A percentile compares a stretch with the other conserved stretches of the same genome.
Conservation (phyloP, 495 filamentous ascomycete genomes). For the Talaromyces liani region DNA sequence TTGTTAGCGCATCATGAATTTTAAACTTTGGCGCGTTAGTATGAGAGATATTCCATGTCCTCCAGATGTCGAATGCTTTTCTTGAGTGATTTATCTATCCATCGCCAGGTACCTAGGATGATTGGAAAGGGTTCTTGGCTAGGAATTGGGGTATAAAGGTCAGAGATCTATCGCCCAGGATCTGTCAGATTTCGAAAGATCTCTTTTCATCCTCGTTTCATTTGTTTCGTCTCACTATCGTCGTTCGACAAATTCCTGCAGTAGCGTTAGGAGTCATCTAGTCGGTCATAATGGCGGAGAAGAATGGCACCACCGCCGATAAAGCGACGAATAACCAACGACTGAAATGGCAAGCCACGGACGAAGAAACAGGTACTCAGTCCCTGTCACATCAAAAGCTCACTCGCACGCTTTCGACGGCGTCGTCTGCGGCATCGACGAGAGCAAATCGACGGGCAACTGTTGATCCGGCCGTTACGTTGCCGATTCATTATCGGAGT, state of each 20-base stretch:
- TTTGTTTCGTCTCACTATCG: not conserved
- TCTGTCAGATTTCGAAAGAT: not conserved
- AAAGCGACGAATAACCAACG: not conserved
- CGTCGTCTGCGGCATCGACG: conserved; percentile 11
- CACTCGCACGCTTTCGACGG: not conserved
- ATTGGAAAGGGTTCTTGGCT: not conserved
- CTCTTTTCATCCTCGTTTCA: not conserved
- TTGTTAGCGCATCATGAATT: not conserved
- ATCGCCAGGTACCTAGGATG: not conserved
- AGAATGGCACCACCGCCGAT: not conserved
- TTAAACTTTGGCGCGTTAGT: not conserved
- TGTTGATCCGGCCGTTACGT: conserved; percentile 38
- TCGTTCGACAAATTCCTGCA: not conserved
- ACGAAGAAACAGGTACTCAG: conserved; percentile 3
- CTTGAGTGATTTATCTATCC: not conserved
- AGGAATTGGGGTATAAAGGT: not conserved
- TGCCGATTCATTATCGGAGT: conserved; percentile 47
- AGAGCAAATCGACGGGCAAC: conserved; percentile 16
- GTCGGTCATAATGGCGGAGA: conserved; percentile 3
- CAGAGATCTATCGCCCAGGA: not conserved
- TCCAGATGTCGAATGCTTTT: not conserved
- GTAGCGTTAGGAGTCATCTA: too few relatives aligned
- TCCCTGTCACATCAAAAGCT: not conserved
- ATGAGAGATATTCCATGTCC: not conserved
- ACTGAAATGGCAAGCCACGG: conserved; percentile 2